A percentile compares a stretch with the other conserved stretches of the same genome.
phyloP scores from a whole-genome alignment of 352 stramenopile species.

The Thraustochytrium sp. region DNA sequence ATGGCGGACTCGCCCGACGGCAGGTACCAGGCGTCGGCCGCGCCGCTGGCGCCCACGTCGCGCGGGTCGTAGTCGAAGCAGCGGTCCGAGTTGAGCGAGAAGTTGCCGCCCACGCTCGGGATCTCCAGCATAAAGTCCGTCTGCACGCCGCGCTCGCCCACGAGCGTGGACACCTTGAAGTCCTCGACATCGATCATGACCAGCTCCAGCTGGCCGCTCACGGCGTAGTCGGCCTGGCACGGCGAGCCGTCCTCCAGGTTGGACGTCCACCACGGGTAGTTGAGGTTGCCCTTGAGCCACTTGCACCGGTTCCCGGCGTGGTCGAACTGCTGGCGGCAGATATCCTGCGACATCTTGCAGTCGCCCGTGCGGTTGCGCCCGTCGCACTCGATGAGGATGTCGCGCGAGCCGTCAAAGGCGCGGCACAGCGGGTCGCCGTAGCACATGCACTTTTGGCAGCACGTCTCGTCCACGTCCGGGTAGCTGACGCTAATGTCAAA shows the following conservation, averaged over 20 bases:
- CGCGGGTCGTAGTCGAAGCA: conserved; percentile 4
- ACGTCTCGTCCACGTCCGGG: conserved; percentile 1
- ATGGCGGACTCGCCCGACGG: not conserved
- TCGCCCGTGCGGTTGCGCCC: not conserved
- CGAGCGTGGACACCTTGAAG: not conserved
- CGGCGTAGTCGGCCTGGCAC: conserved; percentile 17
- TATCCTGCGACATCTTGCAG: not conserved
- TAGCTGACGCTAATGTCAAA: not conserved
- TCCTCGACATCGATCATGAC: not conserved
- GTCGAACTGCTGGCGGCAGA: conserved; percentile 4
- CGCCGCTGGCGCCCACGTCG: not conserved
- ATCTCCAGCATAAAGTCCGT: not conserved
- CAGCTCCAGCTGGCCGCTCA: not conserved
- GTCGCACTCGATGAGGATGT: conserved; percentile 28
- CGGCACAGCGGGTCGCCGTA: conserved; percentile 37
- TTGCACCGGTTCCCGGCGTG: not conserved
- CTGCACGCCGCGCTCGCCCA: conserved; percentile 8
- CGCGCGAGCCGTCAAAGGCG: conserved; percentile 2
- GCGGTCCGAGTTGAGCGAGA: not conserved
- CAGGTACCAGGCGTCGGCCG: not conserved
- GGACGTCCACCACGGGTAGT: not conserved
- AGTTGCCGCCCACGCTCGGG: not conserved
- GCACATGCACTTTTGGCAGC: conserved; percentile 40
- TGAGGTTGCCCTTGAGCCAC: not conserved
- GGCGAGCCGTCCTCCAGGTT: conserved; percentile 5